Evolutionary conservation across 1,139 yeast species (phyloP), one percentile per base, ranked within the genome.

Genomic region (Diutina ranongensis): DNA sequence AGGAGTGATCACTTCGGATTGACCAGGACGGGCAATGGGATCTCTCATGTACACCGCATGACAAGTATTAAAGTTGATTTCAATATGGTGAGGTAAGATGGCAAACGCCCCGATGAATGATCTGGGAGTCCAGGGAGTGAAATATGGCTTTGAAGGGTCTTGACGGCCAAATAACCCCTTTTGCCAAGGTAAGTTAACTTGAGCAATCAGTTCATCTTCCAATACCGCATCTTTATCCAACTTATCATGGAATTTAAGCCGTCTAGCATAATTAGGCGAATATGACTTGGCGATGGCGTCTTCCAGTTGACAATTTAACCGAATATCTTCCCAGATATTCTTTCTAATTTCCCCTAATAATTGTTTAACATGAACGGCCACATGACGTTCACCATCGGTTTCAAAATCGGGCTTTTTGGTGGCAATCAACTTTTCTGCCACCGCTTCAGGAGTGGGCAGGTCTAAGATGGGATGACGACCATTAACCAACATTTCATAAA

Each of bases 11-110:
- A 92, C 95, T 68, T 92, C 98, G 28, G 97, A 85, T 58, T 85
- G 89, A 45, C 96, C 97, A 12, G 97, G 97, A 63, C 97, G 78
- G 12, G 97, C 95, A 48, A 92, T 89, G 15, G 98, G 98, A 62
- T 92, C 95, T 65, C 97, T 82, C 63, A 92, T 69, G 64, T 92
- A 92, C 28, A 92, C 83, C 10, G 97, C 97, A 63, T 89, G 96
- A 61, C 97, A 89, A 8, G 97, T 87, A 51, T 77, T 76, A 63
- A 86, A 89, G 19, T 94, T 84, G 35, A 94, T 71, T 64, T 92
- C 98, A 50, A 92, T 71, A 63, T 92, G 97, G 50, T 85, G 81
- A 27, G 98, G 98, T 55, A 87, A 74, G 50, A 92, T 76, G 15
- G 97, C 94, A 64, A 89, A 87, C 44, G 95, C 94, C 4, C 95